Percentiles rank a stretch among this genome's conserved stretches.
phyloP scores from a whole-genome alignment of 805 yeast genomes.

The Teunomyces cretensis region DNA sequence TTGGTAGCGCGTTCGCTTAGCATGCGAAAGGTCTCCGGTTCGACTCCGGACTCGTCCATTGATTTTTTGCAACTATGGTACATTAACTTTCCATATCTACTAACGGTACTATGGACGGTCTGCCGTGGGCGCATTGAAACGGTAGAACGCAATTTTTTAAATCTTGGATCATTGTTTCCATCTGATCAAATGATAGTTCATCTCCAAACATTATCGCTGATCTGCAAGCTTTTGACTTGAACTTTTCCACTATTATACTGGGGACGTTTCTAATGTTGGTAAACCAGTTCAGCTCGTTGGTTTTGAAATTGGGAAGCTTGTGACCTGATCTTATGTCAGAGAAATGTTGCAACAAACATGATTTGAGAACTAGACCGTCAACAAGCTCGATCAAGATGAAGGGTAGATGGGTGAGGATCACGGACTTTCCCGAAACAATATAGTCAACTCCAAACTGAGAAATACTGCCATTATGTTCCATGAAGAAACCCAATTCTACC shows the following conservation, averaged over 20 bases:
- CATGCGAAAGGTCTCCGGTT: conserved; percentile 79
- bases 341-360: conserved; percentile 43
- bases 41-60: conserved; percentile 74
- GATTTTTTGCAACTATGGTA: conserved; percentile 7
- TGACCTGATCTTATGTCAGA: conserved; percentile 38
- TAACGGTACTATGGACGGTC: conserved; percentile 69
- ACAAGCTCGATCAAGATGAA: conserved; percentile 27
- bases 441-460: conserved; percentile 19
- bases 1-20: conserved; percentile 82
- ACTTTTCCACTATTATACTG: conserved; percentile 43
- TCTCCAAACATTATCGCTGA: conserved; percentile 74
- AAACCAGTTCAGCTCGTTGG: conserved; percentile 18
- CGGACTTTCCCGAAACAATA: background rate
- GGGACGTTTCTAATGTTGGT: conserved; percentile 43
- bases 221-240: conserved; percentile 66
- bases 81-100: conserved; percentile 18
- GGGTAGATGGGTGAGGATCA: conserved; percentile 46
- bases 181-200: conserved; percentile 39
- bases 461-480: conserved; percentile 13
- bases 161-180: conserved; percentile 40
- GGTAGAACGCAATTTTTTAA: conserved; percentile 57
- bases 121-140: conserved; percentile 82
- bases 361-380: conserved; percentile 29
- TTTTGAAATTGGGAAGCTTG: conserved; percentile 18
- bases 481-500: conserved; percentile 26